Evolutionary conservation across 2,329 filamentous ascomycete genomes (phyloP).

Genomic region (Zymoseptoria crescenta): DNA sequence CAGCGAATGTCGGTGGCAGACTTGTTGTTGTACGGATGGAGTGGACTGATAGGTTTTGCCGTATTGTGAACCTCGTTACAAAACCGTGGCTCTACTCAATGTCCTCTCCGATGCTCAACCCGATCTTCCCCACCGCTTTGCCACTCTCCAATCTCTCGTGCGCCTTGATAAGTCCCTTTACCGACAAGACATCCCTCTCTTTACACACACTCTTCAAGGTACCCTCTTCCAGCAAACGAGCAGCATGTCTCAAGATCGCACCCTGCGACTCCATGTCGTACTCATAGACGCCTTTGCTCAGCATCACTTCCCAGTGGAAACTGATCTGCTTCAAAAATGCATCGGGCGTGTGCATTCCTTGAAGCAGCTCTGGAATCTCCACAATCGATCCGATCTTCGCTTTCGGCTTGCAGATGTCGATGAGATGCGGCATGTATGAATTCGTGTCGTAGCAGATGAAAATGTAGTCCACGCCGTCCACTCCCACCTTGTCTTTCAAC

Average conservation of each 20-base stretch:
- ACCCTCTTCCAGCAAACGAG: slow-evolving; percentile 6
- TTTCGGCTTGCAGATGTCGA: slow-evolving; percentile 9
- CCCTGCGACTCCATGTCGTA: slow-evolving; percentile 14
- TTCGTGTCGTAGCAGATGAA: slow-evolving; percentile 14
- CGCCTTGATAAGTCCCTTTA: slow-evolving; percentile 7
- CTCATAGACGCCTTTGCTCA: slow-evolving; percentile 8
- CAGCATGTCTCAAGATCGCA: slow-evolving; percentile 6
- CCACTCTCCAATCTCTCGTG: slow-evolving; percentile 13
- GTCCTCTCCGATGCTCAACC: slow-evolving; percentile 6
- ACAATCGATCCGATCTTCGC: slow-evolving; percentile 12
- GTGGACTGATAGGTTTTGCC: too few species aligned
- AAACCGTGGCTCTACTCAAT: slow-evolving; percentile 10
- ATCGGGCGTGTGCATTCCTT: slow-evolving; percentile 7
- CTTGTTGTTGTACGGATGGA: too few species aligned
- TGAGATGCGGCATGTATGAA: slow-evolving; percentile 7
- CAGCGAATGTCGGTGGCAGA: too few species aligned
- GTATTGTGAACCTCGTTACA: too few species aligned
- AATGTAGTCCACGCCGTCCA: slow-evolving; percentile 12
- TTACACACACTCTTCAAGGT: slow-evolving; percentile 1
- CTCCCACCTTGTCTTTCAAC: slow-evolving; percentile 17
- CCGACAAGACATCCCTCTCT: slow-evolving; percentile 7
- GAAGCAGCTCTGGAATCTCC: slow-evolving; percentile 7
- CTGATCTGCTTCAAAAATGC: slow-evolving; percentile 9
- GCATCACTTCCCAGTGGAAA: slow-evolving; percentile 12
- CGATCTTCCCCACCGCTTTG: slow-evolving; percentile 11